A percentile compares a stretch with the other conserved stretches of the same genome.
Evolutionary conservation across 2,329 filamentous ascomycete species (phyloP).

Genomic region (Calonectria fujianensis): DNA sequence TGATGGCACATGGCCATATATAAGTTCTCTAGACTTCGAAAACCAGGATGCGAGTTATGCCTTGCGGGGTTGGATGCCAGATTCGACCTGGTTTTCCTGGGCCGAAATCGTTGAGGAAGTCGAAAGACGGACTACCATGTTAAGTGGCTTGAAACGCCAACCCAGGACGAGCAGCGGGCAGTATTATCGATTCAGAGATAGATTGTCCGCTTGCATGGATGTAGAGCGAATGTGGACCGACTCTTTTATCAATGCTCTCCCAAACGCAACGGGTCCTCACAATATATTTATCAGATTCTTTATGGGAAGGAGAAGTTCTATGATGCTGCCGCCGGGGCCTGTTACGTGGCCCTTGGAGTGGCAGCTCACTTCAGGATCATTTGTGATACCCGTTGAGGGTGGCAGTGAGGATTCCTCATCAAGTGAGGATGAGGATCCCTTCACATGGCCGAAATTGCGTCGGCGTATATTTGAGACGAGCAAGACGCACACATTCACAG

Average conservation of each 20-base stretch:
- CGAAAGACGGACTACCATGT: constrained; percentile 51
- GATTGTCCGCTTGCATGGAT: constrained; percentile 63
- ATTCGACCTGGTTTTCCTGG: constrained; percentile 60
- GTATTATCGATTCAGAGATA: constrained; percentile 51
- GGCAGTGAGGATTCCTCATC: constrained; percentile 38
- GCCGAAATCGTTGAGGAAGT: constrained; percentile 55
- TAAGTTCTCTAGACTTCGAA: constrained; percentile 60
- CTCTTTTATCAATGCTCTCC: constrained; percentile 51
- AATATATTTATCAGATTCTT: constrained; percentile 59
- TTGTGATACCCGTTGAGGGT: constrained; percentile 36
- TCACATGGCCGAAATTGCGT: constrained; percentile 43
- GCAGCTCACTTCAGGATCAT: constrained; percentile 51
- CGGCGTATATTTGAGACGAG: neutral
- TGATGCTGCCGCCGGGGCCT: constrained; percentile 12
- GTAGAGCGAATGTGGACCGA: constrained; percentile 67
- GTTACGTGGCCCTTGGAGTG: constrained; percentile 54
- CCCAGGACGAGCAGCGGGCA: constrained; percentile 29
- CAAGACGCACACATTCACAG: neutral
- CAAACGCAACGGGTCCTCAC: constrained; percentile 55
- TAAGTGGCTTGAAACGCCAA: constrained; percentile 42
- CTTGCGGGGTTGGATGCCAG: constrained; percentile 67
- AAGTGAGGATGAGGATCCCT: constrained; percentile 48
- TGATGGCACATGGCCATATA: constrained; percentile 58
- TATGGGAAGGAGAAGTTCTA: constrained; percentile 36
- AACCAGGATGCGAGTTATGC: constrained; percentile 62